Percentiles rank a stretch among this genome's conserved stretches.
Evolutionary conservation across 768 basidiomycete genomes (phyloP).

Genomic region (Coprinopsis sp.): DNA sequence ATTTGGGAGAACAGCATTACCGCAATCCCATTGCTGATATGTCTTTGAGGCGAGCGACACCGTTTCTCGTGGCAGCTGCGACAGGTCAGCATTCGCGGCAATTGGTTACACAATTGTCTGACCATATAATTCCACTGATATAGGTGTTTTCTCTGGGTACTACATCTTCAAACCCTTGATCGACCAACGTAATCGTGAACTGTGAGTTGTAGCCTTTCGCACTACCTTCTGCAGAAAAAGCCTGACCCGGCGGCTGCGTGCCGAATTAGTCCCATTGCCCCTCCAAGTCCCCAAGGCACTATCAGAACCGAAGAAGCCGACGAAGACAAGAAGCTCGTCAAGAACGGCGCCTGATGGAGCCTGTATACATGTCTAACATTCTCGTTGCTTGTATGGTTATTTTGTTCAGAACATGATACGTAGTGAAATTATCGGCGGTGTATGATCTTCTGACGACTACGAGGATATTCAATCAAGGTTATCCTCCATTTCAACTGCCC

Average conservation of each 20-base stretch:
- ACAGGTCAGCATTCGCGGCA: conserved; percentile 42
- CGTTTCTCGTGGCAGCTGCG: conserved; percentile 50
- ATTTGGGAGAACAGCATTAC: neutral
- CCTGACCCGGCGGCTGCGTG: conserved; percentile 11
- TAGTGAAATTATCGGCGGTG: conserved; percentile 1
- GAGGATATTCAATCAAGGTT: conserved; percentile 14
- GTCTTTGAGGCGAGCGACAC: conserved; percentile 32
- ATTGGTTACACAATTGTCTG: neutral
- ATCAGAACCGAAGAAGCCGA: too few species aligned
- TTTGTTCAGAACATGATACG: conserved; percentile 3
- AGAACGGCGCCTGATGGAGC: too few species aligned
- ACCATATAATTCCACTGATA: conserved; percentile 1
- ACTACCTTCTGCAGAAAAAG: conserved; percentile 5
- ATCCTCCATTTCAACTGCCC: conserved; percentile 20
- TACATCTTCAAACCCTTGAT: conserved; percentile 62
- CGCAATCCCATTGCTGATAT: neutral
- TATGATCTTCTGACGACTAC: conserved; percentile 3
- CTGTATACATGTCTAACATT: too few species aligned
- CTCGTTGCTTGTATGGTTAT: neutral
- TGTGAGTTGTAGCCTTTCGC: conserved; percentile 15
- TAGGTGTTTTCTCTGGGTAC: conserved; percentile 58
- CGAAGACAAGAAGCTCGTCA: too few species aligned
- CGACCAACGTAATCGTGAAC: conserved; percentile 17
- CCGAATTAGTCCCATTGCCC: conserved; percentile 13
- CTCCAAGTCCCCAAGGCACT: too few species aligned